These are phyloP conservation scores for Perilla frutescens DNA, from an alignment of 257 asterid genomes.

Conservation along the genomic window DNA sequence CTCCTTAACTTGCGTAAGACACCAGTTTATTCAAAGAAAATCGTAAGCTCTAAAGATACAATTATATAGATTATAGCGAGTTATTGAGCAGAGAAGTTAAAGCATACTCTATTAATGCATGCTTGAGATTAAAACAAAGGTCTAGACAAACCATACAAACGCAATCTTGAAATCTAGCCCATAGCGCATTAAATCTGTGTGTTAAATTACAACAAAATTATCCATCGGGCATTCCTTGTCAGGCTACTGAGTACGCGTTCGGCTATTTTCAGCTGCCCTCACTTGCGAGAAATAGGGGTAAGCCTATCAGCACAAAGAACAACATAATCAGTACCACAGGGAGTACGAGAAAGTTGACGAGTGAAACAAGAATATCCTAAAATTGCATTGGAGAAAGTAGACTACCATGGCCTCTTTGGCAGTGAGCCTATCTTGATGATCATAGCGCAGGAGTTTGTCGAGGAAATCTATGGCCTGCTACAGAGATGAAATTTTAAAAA, in stretches of 20 bases:
- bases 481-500: slow-evolving; percentile 17
- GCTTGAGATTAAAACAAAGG: slow-evolving; percentile 26
- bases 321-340: background rate
- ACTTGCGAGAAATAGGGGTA: slow-evolving; percentile 60
- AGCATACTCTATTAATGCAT: background rate
- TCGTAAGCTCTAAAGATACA: background rate
- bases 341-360: background rate
- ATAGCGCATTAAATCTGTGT: slow-evolving; percentile 1
- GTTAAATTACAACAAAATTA: slow-evolving; percentile 34
- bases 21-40: background rate
- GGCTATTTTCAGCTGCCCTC: slow-evolving; percentile 58
- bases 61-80: slow-evolving; percentile 6
- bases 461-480: slow-evolving; percentile 73
- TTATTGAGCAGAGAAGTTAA: background rate
- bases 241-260: slow-evolving; percentile 46
- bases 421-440: slow-evolving; percentile 93
- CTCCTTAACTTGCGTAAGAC: background rate
- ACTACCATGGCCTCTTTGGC: slow-evolving; percentile 94
- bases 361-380: background rate
- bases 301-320: slow-evolving; percentile 32
- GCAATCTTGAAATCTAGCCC: slow-evolving; percentile 21
- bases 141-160: slow-evolving; percentile 18
- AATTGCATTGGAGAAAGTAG: slow-evolving; percentile 3
- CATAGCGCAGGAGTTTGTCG: slow-evolving; percentile 91
- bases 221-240: background rate